Evolutionary conservation across 257 asterid species (phyloP).

Genomic region (Gentiana dahurica): DNA sequence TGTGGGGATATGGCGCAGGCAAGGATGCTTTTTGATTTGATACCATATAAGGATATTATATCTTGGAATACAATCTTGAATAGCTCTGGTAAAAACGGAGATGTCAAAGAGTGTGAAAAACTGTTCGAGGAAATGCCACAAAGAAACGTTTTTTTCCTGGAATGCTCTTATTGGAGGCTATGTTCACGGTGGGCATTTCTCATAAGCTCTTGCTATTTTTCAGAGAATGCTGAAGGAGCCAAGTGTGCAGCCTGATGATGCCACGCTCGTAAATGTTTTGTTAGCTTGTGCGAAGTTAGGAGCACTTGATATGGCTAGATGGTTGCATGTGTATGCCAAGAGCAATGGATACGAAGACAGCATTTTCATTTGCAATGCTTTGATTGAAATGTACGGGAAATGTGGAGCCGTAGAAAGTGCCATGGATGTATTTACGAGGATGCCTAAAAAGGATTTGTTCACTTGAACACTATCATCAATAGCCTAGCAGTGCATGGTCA

Average conservation of each 20-base stretch:
- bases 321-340: slow-evolving; percentile 59
- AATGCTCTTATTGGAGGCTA: slow-evolving; percentile 80
- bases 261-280: slow-evolving; percentile 56
- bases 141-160: slow-evolving; percentile 76
- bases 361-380: slow-evolving; percentile 50
- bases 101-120: slow-evolving; percentile 47
- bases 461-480: slow-evolving; percentile 74
- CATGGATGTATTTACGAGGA: slow-evolving; percentile 33
- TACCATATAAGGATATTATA: slow-evolving; percentile 72
- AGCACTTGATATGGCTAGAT: slow-evolving; percentile 60
- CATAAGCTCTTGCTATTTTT: slow-evolving; percentile 43
- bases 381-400: slow-evolving; percentile 77
- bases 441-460: slow-evolving; percentile 53
- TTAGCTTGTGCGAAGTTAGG: slow-evolving; percentile 69
- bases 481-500: slow-evolving; percentile 79
- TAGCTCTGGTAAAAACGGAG: slow-evolving; percentile 63
- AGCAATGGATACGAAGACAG: slow-evolving; percentile 37
- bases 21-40: slow-evolving; percentile 47
- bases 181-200: slow-evolving; percentile 33
- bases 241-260: slow-evolving; percentile 60
- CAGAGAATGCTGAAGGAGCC: slow-evolving; percentile 46
- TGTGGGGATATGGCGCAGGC: slow-evolving; percentile 60
- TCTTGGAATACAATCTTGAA: slow-evolving; percentile 69
- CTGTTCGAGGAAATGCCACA: slow-evolving; percentile 52
- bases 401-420: slow-evolving; percentile 63